Conservation (phyloP, 257 asterid genomes). For the Gentiana straminea region DNA sequence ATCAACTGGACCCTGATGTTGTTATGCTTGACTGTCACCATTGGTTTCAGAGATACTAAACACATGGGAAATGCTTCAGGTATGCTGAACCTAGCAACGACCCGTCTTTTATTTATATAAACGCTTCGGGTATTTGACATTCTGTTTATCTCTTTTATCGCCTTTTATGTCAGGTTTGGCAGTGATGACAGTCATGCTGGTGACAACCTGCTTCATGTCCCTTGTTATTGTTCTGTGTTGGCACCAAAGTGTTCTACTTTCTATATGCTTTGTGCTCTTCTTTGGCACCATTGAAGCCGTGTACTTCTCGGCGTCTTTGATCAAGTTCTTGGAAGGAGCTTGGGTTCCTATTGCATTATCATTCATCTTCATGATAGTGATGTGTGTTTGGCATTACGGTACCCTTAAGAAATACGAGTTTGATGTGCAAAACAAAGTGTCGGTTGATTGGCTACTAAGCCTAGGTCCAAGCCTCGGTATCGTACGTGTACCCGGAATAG, state of each 20-base stretch:
- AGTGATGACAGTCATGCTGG: slow-evolving; percentile 91
- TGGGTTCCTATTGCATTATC: slow-evolving; percentile 86
- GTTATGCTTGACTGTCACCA: slow-evolving; percentile 79
- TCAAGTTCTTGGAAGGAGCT: slow-evolving; percentile 84
- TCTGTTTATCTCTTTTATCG: background rate
- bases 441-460: slow-evolving; percentile 81
- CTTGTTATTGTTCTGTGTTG: slow-evolving; percentile 81
- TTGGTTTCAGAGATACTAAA: slow-evolving; percentile 85
- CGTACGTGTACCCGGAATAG: slow-evolving; percentile 81
- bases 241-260: slow-evolving; percentile 54
- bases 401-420: slow-evolving; percentile 67
- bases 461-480: slow-evolving; percentile 78
- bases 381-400: slow-evolving; percentile 91
- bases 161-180: slow-evolving; percentile 54
- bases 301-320: slow-evolving; percentile 70
- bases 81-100: slow-evolving; percentile 10
- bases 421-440: slow-evolving; percentile 82
- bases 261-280: slow-evolving; percentile 55
- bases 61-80: slow-evolving; percentile 93
- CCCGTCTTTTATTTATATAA: background rate
- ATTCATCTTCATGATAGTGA: slow-evolving; percentile 52
- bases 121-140: background rate
- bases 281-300: slow-evolving; percentile 74
- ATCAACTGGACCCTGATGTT: slow-evolving; percentile 81
- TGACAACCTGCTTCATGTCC: slow-evolving; percentile 93